Evolutionary conservation across 2,329 filamentous ascomycete species (phyloP).

Genomic region (Sporothrix luriei): DNA sequence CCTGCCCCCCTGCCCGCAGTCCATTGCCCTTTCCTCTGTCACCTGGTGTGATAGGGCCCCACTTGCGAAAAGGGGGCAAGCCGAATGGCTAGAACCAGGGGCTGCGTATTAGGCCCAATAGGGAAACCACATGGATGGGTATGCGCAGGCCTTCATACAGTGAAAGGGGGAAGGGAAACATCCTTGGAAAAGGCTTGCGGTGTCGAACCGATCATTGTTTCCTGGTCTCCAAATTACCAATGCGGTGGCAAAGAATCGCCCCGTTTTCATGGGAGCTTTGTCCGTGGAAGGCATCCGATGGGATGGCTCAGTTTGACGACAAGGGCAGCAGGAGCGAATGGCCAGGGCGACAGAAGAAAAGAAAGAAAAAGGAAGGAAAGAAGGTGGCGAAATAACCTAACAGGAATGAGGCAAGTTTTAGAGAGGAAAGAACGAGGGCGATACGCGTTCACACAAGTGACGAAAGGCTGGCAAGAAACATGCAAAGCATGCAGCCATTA

Average conservation of each 20-base stretch:
- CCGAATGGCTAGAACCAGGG: conserved; percentile 31
- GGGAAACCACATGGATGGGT: conserved; percentile 16
- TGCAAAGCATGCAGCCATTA: conserved; percentile 7
- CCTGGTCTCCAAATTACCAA: not conserved
- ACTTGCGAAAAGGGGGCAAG: conserved; percentile 30
- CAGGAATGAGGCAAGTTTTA: conserved; percentile 11
- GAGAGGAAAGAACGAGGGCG: conserved; percentile 5
- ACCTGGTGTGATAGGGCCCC: conserved; percentile 27
- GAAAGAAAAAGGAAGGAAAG: conserved; percentile 1
- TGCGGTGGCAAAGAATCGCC: conserved; percentile 15
- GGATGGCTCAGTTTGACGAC: conserved; percentile 24
- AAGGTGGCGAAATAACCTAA: not conserved
- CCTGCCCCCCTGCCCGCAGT: no score
- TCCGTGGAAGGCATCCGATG: conserved; percentile 31
- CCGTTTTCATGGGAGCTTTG: not conserved
- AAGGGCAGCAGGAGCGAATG: not conserved
- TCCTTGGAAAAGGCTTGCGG: conserved; percentile 4
- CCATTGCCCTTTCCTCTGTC: not conserved
- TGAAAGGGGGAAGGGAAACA: conserved; percentile 14
- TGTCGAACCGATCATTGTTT: not conserved
- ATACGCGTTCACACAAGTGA: not conserved
- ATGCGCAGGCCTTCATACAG: conserved; percentile 14
- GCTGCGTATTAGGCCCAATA: not conserved
- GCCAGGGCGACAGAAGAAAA: not conserved
- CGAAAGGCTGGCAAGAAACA: conserved; percentile 16